Evolutionary conservation across 768 basidiomycete species (phyloP), one percentile per base, ranked within the genome.

Genomic region (Lanmaoa rubissima): DNA sequence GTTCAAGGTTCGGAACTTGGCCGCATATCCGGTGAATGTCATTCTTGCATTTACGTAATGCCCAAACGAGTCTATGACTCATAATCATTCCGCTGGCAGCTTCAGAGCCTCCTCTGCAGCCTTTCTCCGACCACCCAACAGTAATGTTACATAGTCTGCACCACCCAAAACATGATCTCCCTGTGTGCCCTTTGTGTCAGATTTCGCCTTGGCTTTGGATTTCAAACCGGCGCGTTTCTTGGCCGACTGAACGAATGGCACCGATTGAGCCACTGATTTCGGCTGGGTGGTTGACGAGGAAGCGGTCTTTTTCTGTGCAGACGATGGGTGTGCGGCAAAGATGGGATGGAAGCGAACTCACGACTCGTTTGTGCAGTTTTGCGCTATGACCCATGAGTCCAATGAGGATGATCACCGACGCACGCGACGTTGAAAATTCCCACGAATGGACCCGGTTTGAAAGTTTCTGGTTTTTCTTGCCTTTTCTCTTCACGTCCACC

Each of bases 91-190:
- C 19, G 51, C 43, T 42, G 82, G 81, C 19, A 91, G 67, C 61
- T 87, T 91, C 42, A 75, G 66, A 8, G 86, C 88, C 69, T 91
- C 90, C 65, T 81, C 78, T 51, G 73, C 76, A 14, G 84, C 88
- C 65, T 82, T 88, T 63, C 79, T 78, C 57, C 89, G 76, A n/a
- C 88, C 77, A 17, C 89, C 88, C 78, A 85, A 76, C 77, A 90
- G 73, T 60, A 92, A 68, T 12, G 81, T 76, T 45, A 92, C 84
- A 65, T 92, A 92, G 69, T 92, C 90, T 32, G 86, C 89, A 19
- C 81, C 88, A 19, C 87, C 88, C 38, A 91, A 75, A 3, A 91
- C 79, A 51, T 68, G 79, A 0, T 72, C 77, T 14, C 71, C 77
- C 7, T 47, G 14, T 11, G 31, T 7, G 8, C 47, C 35, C 13